These are phyloP conservation scores for Phytophthora tentaculata DNA, from an alignment of 352 stramenopile genomes.

Conservation along the genomic window DNA sequence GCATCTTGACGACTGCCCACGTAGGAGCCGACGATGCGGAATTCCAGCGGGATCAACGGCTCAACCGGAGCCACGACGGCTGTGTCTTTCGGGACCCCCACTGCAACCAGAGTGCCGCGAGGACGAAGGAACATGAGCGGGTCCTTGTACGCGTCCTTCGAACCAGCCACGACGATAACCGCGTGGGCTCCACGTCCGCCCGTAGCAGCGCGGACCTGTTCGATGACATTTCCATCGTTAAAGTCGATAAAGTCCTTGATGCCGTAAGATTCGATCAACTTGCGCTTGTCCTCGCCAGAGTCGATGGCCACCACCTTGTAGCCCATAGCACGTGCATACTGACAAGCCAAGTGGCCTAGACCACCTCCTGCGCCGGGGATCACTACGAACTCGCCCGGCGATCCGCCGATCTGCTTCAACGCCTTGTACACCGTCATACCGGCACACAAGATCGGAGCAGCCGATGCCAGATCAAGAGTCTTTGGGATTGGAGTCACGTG, in stretches of 20 bases:
- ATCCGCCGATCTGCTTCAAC: conserved; percentile 63
- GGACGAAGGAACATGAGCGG: conserved; percentile 68
- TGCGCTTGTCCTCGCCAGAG: conserved; percentile 65
- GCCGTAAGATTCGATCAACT: conserved; percentile 68
- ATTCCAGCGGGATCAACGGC: conserved; percentile 42
- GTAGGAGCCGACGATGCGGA: conserved; percentile 61
- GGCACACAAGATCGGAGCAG: conserved; percentile 83
- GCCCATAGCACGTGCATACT: conserved; percentile 77
- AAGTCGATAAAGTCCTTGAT: conserved; percentile 77
- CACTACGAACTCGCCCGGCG: conserved; percentile 57
- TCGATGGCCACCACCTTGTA: conserved; percentile 79
- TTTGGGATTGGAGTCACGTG: conserved; percentile 78
- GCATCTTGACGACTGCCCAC: conserved; percentile 63
- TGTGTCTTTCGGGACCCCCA: conserved; percentile 76
- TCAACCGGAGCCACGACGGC: conserved; percentile 44
- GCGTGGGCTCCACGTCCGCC: conserved; percentile 65
- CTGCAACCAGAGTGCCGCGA: conserved; percentile 67
- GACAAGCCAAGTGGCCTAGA: conserved; percentile 82
- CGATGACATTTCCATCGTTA: conserved; percentile 56
- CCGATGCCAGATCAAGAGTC: conserved; percentile 45
- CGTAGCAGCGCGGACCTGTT: conserved; percentile 50
- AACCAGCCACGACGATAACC: conserved; percentile 76
- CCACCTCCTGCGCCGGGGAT: conserved; percentile 76
- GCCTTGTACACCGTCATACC: conserved; percentile 90
- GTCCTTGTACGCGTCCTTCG: conserved; percentile 56